Evolutionary conservation across 805 yeast species (phyloP), one percentile per base, ranked within the genome.

Genomic region (Myxozyma monticola): DNA sequence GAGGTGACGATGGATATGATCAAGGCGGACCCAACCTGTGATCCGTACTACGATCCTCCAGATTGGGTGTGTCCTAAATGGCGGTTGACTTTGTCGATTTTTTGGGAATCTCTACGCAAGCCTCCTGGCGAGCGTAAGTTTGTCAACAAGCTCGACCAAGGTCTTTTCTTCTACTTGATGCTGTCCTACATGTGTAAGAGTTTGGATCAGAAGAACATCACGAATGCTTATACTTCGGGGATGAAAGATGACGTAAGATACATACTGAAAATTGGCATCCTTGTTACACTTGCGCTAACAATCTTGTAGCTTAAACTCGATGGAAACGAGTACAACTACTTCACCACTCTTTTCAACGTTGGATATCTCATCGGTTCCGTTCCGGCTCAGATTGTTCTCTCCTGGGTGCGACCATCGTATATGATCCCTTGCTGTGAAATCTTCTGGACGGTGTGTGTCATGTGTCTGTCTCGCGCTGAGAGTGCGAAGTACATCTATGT

Each of bases 101-200:
- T 52, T 39, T 52, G 57, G 57, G 57, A 52, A 17, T 45, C 54
- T 22, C 41, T 52, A 26, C 31, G 37, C 25, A 39, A 63, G 49
- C 62, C 84, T 2, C 70, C 75, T 62, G 73, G 71, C 49, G 79
- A 75, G 44, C 71, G 74, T 41, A 68, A 65, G 21, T 64, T 80
- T 33, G 62, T 80, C 15, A 64, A 71, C 56, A 83, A 83, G 62
- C 64, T 83, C 28, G 88, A 83, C 59, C 55, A 79, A 10, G 62
- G 80, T 28, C 66, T 84, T 42, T 72, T 81, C 18, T 70, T 74
- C 39, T 79, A 79, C 56, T 72, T 83, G 0, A 76, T 81, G 65
- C 65, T 80, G 51, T 80, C 80, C 0, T 83, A 83, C 65, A 84
- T 85, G 84, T 78, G 83, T 45, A 83, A 83, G 63, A 78, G 80